These are phyloP conservation scores for Blastomyces percursus DNA, from an alignment of 2,329 filamentous ascomycete genomes.

Conservation along the genomic window DNA sequence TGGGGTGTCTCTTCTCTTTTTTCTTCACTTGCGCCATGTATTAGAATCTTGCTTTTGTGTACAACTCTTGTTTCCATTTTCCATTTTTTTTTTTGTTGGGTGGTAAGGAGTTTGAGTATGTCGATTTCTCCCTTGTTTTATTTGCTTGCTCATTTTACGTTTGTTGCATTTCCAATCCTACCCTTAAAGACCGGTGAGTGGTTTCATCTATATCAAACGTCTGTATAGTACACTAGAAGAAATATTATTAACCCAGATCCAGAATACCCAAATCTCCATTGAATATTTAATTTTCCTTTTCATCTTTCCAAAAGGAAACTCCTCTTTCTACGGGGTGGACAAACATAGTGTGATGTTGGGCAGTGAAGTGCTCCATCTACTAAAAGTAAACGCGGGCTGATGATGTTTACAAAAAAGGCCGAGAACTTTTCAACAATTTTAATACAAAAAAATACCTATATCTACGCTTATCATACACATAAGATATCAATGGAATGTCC, in stretches of 20 bases:
- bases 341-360: too few species aligned
- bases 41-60: slow-evolving; percentile 1
- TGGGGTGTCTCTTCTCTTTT: neutral
- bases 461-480: too few species aligned
- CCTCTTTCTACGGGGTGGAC: too few species aligned
- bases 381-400: too few species aligned
- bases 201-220: neutral
- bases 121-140: neutral
- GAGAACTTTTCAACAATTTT: neutral
- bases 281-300: neutral
- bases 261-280: neutral
- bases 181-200: neutral
- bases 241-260: neutral
- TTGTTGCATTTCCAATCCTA: neutral
- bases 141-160: too few species aligned
- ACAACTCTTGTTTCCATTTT: neutral
- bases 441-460: neutral
- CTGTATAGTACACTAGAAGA: neutral
- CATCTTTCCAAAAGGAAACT: too few species aligned
- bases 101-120: slow-evolving; percentile 6
- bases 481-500: neutral
- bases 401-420: too few species aligned
- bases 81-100: slow-evolving; percentile 1
- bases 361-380: too few species aligned
- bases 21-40: neutral